phyloP scores from a whole-genome alignment of 1,139 yeast species.

The Scheffersomyces parashehatae region DNA sequence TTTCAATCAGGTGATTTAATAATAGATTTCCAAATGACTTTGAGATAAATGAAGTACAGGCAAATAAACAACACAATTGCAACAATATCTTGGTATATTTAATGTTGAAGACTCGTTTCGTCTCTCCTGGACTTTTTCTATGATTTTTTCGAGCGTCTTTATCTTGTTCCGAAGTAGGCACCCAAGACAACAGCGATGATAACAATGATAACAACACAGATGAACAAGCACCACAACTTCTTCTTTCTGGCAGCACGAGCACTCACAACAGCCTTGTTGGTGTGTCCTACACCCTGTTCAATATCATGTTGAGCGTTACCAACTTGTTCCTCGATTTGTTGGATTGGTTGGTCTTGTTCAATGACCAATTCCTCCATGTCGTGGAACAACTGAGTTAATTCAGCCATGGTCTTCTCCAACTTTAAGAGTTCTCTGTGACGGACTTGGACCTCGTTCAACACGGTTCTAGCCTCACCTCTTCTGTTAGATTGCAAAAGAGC shows the following conservation, averaged over 20 bases:
- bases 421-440: conserved; percentile 95
- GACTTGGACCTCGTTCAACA: conserved; percentile 91
- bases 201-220: conserved; percentile 59
- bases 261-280: conserved; percentile 82
- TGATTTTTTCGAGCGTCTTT: conserved; percentile 1
- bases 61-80: no score
- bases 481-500: conserved; percentile 90
- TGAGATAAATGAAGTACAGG: no score
- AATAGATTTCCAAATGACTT: no score
- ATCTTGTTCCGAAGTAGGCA: conserved; percentile 38
- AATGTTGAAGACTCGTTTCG: no score
- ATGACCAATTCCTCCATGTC: conserved; percentile 97
- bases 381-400: conserved; percentile 88
- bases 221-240: conserved; percentile 83
- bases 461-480: conserved; percentile 96
- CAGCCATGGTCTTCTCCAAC: conserved; percentile 95
- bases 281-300: conserved; percentile 94
- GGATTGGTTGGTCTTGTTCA: conserved; percentile 90
- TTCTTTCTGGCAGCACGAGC: conserved; percentile 92
- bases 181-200: conserved; percentile 70
- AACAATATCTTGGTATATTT: no score
- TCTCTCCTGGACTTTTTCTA: no score
- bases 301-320: conserved; percentile 84
- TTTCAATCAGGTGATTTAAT: no score
- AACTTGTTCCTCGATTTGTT: conserved; percentile 80